phyloP scores from a whole-genome alignment of 257 asterid genomes.

The Ligustrum vulgare region DNA sequence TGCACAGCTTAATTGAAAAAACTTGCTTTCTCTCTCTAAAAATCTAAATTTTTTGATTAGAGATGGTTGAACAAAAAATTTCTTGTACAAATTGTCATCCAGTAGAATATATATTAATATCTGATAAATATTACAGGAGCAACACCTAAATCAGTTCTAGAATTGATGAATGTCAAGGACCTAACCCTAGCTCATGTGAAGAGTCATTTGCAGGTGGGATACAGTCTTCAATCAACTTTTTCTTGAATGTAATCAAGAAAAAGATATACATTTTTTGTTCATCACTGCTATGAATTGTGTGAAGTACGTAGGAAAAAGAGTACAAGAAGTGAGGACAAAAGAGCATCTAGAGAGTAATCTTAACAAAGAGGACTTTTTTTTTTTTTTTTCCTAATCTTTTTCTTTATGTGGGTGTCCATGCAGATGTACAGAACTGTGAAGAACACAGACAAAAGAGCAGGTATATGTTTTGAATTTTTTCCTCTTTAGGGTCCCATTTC shows the following conservation, averaged over 20 bases:
- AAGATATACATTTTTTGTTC: too few species aligned
- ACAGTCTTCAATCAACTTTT: background rate
- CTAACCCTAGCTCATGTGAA: conserved; percentile 91
- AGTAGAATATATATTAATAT: too few species aligned
- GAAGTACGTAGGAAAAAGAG: conserved; percentile 26
- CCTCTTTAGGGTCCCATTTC: conserved; percentile 31
- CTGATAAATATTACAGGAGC: conserved; percentile 53
- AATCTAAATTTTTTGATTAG: too few species aligned
- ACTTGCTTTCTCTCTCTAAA: background rate
- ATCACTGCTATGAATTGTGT: background rate
- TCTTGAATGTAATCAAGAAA: conserved; percentile 4
- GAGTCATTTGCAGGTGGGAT: conserved; percentile 82
- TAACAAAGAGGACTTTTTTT: conserved; percentile 16
- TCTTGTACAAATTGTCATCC: background rate
- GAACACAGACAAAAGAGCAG: conserved; percentile 78
- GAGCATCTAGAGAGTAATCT: conserved; percentile 43
- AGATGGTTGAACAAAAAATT: background rate
- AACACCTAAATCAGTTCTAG: conserved; percentile 84
- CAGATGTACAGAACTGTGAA: conserved; percentile 97
- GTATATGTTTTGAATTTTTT: conserved; percentile 40
- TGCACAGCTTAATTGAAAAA: too few species aligned
- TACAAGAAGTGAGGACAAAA: conserved; percentile 49
- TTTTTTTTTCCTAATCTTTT: conserved; percentile 1
- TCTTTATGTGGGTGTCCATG: conserved; percentile 41
- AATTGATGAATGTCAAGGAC: conserved; percentile 89